phyloP scores from a whole-genome alignment of 1,284 basidiomycete species.

The Bjerkandera adusta region DNA sequence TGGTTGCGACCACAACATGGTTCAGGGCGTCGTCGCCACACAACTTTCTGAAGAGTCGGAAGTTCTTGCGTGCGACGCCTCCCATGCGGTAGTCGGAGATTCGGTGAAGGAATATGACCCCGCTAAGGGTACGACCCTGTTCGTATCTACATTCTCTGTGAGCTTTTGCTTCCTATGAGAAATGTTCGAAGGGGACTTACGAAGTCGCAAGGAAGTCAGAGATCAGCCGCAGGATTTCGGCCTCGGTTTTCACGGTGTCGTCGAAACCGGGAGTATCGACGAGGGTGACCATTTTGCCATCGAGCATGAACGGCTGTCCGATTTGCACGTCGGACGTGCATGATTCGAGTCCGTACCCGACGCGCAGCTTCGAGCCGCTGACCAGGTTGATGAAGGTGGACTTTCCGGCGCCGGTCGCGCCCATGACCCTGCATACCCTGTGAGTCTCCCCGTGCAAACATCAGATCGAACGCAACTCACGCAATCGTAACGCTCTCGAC shows the following conservation, averaged over 20 bases:
- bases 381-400: conserved; percentile 34
- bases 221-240: conserved; percentile 36
- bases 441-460: neutral
- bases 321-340: conserved; percentile 35
- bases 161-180: neutral
- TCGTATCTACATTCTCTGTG: conserved; percentile 32
- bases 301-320: conserved; percentile 27
- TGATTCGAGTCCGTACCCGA: conserved; percentile 33
- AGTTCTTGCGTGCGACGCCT: conserved; percentile 46
- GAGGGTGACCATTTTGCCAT: conserved; percentile 29
- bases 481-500: conserved; percentile 6
- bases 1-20: conserved; percentile 49
- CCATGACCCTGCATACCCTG: conserved; percentile 14
- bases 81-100: conserved; percentile 50
- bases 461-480: neutral
- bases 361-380: conserved; percentile 31
- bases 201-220: conserved; percentile 30
- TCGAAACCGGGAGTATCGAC: conserved; percentile 40
- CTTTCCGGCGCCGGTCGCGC: conserved; percentile 19
- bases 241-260: conserved; percentile 34
- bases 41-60: conserved; percentile 46
- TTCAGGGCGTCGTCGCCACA: conserved; percentile 46
- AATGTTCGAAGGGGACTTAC: conserved; percentile 9
- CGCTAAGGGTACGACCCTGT: conserved; percentile 40
- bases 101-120: conserved; percentile 52